Percentiles rank a stretch among this genome's conserved stretches.
Conservation (phyloP, 2,329 filamentous ascomycete genomes). For the Botrytis byssoidea region DNA sequence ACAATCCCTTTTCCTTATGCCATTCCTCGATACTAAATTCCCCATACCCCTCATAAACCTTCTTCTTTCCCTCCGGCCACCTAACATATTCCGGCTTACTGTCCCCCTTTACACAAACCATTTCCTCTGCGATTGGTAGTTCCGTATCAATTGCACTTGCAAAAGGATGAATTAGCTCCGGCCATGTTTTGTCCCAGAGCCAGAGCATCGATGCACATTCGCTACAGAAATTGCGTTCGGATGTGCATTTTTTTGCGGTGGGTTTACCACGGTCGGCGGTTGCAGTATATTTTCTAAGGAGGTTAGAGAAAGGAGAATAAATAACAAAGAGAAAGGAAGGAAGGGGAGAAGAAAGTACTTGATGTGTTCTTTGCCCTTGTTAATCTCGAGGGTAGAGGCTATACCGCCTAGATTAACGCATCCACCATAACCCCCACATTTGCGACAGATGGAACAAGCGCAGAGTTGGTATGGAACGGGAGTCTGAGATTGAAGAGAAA, state of each 20-base stretch:
- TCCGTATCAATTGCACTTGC: constrained; percentile 50
- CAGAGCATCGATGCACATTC: constrained; percentile 49
- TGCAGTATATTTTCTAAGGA: constrained; percentile 45
- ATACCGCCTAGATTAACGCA: constrained; percentile 48
- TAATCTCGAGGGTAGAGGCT: constrained; percentile 43
- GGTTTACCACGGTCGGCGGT: constrained; percentile 46
- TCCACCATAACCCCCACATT: constrained; percentile 47
- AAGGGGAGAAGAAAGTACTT: constrained; percentile 40
- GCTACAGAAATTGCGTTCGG: constrained; percentile 48
- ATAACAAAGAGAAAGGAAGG: not conserved
- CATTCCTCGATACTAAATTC: constrained; percentile 45
- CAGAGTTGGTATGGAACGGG: constrained; percentile 50
- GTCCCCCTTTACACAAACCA: constrained; percentile 46
- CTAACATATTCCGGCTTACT: constrained; percentile 48
- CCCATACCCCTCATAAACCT: constrained; percentile 42
- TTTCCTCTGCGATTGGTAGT: constrained; percentile 45
- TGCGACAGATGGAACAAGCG: constrained; percentile 50
- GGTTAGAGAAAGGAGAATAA: not conserved
- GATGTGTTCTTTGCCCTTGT: constrained; percentile 45
- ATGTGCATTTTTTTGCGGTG: constrained; percentile 42
- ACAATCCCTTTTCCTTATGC: constrained; percentile 45
- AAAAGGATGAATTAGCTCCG: constrained; percentile 50
- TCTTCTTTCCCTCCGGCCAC: constrained; percentile 49
- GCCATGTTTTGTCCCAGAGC: constrained; percentile 49
- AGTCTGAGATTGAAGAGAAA: constrained; percentile 46